Evolutionary conservation across 2,329 filamentous ascomycete genomes (phyloP).

Genomic region (Lasiodiplodia gonubiensis): DNA sequence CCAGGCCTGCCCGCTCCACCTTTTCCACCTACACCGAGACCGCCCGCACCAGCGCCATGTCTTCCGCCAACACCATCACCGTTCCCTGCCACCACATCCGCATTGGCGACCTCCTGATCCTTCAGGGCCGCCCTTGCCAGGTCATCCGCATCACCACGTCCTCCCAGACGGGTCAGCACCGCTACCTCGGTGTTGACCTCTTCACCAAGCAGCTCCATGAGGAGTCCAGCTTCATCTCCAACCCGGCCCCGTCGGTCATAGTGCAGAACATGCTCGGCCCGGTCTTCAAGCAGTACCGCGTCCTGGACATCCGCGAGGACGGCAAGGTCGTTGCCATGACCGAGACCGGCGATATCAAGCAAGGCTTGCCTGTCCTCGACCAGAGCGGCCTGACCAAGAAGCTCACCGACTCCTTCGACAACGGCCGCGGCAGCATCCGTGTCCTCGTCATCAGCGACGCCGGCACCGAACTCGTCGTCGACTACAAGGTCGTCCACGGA

Average conservation of each 20-base stretch:
- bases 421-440: conserved; percentile 90
- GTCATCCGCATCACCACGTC: conserved; percentile 99
- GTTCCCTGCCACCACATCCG: conserved; percentile 99
- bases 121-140: conserved; percentile 98
- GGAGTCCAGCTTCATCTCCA: conserved; percentile 97
- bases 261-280: conserved; percentile 99
- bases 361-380: conserved; percentile 88
- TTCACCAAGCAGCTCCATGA: conserved; percentile 99
- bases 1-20: conserved; percentile 35
- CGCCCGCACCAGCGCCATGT: conserved; percentile 42
- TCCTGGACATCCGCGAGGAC: conserved; percentile 93
- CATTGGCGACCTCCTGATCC: conserved; percentile 97
- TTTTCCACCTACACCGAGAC: conserved; percentile 21
- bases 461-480: conserved; percentile 92
- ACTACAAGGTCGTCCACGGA: conserved; percentile 97
- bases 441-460: conserved; percentile 95
- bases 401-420: conserved; percentile 82
- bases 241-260: conserved; percentile 93
- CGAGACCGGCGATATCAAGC: conserved; percentile 98
- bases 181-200: conserved; percentile 98
- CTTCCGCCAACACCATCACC: conserved; percentile 85
- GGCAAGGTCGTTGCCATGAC: conserved; percentile 91
- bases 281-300: conserved; percentile 99
- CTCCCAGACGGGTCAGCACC: conserved; percentile 96
- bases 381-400: conserved; percentile 88